These are phyloP conservation scores for Amphichorda felina DNA, from an alignment of 2,329 filamentous ascomycete species.

Conservation along the genomic window DNA sequence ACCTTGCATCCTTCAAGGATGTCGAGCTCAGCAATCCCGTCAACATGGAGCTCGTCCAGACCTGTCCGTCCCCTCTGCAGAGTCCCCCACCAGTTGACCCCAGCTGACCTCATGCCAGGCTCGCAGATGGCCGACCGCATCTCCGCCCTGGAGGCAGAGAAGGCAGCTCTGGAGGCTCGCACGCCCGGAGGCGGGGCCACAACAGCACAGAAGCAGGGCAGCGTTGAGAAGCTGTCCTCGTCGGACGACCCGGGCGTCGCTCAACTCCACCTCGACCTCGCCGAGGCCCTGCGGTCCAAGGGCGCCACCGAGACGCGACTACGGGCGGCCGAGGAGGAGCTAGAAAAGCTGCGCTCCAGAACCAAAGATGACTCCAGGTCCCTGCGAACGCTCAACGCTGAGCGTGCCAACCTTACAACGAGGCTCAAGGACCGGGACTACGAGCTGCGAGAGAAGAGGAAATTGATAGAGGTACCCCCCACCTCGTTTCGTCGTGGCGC, in stretches of 20 bases:
- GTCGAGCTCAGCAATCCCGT: slow-evolving; percentile 55
- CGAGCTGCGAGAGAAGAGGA: slow-evolving; percentile 73
- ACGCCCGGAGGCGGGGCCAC: background rate
- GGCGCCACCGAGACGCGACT: slow-evolving; percentile 55
- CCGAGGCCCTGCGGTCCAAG: slow-evolving; percentile 65
- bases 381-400: slow-evolving; percentile 49
- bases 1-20: slow-evolving; percentile 61
- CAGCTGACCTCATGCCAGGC: slow-evolving; percentile 29
- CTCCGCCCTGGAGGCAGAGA: slow-evolving; percentile 48
- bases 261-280: slow-evolving; percentile 57
- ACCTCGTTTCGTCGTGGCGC: background rate
- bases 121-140: slow-evolving; percentile 57
- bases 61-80: slow-evolving; percentile 48
- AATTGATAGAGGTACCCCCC: slow-evolving; percentile 56
- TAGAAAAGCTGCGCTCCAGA: slow-evolving; percentile 49
- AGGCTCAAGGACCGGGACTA: slow-evolving; percentile 73
- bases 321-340: slow-evolving; percentile 48
- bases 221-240: too few relatives aligned
- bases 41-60: slow-evolving; percentile 58
- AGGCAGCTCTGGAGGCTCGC: slow-evolving; percentile 24
- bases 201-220: background rate
- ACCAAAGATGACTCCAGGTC: slow-evolving; percentile 46
- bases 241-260: slow-evolving; percentile 22
- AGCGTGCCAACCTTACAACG: slow-evolving; percentile 48
- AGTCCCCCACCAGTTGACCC: slow-evolving; percentile 5